Conservation (phyloP, 345 rosid genomes). For the Brassica nigra region DNA sequence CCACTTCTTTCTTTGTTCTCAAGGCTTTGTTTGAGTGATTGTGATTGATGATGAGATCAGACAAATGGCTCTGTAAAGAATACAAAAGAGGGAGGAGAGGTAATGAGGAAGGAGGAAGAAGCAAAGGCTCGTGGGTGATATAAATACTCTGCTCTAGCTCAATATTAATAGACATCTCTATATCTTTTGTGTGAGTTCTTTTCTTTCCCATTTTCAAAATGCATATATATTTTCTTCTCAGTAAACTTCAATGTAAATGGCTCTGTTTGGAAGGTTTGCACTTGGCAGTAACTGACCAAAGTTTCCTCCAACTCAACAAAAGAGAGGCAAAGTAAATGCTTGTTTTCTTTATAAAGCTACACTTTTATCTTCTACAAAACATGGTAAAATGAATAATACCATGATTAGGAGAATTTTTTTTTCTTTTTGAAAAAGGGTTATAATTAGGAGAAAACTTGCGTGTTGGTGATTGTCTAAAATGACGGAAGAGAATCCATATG, state of each 20-base stretch:
- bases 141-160: conserved; percentile 41
- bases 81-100: conserved; percentile 33
- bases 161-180: neutral
- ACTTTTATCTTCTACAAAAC: neutral
- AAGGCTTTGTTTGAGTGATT: conserved; percentile 24
- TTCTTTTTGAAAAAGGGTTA: too few relatives aligned
- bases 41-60: conserved; percentile 18
- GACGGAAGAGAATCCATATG: conserved; percentile 33
- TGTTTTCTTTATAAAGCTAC: neutral
- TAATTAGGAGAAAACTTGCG: neutral
- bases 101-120: conserved; percentile 30
- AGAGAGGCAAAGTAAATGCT: neutral
- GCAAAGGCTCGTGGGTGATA: conserved; percentile 38
- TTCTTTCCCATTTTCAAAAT: conserved; percentile 21
- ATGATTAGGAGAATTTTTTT: neutral
- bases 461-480: neutral
- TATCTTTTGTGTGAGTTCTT: neutral
- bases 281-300: conserved; percentile 31
- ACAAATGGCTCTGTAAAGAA: conserved; percentile 33
- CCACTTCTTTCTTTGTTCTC: neutral
- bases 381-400: neutral
- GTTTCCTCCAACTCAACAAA: conserved; percentile 10
- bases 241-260: conserved; percentile 38
- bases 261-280: conserved; percentile 37
- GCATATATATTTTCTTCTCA: neutral